These are phyloP conservation scores for Gigaspora rosea DNA, from an alignment of 192 early-diverging fungal species.

Conservation along the genomic window DNA sequence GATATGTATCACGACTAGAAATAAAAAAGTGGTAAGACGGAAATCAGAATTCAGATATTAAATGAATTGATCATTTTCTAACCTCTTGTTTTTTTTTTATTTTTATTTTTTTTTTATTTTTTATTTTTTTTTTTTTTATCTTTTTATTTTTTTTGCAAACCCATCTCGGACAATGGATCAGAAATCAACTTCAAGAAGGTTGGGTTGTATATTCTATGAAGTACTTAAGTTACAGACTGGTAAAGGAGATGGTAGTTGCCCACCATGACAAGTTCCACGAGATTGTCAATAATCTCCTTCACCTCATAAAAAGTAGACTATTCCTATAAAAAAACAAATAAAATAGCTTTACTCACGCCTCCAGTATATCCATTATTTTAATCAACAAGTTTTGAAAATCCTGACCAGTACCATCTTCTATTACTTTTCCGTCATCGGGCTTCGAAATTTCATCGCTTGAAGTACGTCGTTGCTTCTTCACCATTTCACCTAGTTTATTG, in stretches of 20 bases:
- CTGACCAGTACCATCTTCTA: not conserved
- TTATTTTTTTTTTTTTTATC: too few species aligned
- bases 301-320: not conserved
- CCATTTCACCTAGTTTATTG: not conserved
- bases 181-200: too few species aligned
- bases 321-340: not conserved
- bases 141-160: too few species aligned
- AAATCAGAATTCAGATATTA: too few species aligned
- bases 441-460: not conserved
- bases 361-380: slow-evolving; percentile 1
- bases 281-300: not conserved
- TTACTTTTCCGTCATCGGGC: not conserved
- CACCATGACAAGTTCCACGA: too few species aligned
- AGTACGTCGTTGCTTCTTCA: not conserved
- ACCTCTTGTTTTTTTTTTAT: too few species aligned
- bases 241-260: too few species aligned
- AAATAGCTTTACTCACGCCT: not conserved
- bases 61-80: too few species aligned
- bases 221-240: too few species aligned
- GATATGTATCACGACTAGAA: not conserved
- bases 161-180: too few species aligned
- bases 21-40: not conserved
- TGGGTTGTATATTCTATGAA: too few species aligned
- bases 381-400: not conserved
- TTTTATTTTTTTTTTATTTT: too few species aligned